Conservation (phyloP, 352 stramenopile species). For the Phytophthora pluvialis region DNA sequence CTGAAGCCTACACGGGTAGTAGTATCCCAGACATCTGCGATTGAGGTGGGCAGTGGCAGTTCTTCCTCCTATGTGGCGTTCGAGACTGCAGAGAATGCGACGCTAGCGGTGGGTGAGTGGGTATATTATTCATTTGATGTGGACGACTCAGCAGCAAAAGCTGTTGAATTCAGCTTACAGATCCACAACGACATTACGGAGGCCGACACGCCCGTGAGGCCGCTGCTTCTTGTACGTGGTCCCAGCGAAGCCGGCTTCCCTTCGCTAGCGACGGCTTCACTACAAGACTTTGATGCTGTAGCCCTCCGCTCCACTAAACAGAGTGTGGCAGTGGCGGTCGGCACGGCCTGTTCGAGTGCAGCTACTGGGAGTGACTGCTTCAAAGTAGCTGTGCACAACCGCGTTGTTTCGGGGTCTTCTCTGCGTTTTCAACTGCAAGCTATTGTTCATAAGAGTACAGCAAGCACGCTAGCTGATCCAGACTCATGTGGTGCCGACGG, state of each 20-base stretch:
- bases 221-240: constrained; percentile 62
- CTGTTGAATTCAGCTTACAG: constrained; percentile 54
- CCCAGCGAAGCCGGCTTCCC: constrained; percentile 62
- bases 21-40: constrained; percentile 11
- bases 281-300: constrained; percentile 62
- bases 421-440: constrained; percentile 59
- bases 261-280: constrained; percentile 45
- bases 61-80: constrained; percentile 40
- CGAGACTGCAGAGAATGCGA: constrained; percentile 23
- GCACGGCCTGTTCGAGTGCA: constrained; percentile 48
- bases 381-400: constrained; percentile 78
- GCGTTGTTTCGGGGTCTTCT: constrained; percentile 49
- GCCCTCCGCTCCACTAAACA: constrained; percentile 33
- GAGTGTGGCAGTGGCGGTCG: constrained; percentile 50
- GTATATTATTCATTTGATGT: constrained; percentile 76
- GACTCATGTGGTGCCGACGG: constrained; percentile 15
- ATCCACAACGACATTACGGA: constrained; percentile 52
- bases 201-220: constrained; percentile 47
- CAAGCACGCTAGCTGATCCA: background rate
- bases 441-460: constrained; percentile 37
- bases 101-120: constrained; percentile 59
- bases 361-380: constrained; percentile 56
- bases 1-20: constrained; percentile 30
- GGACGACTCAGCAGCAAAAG: constrained; percentile 39
- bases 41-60: background rate